Evolutionary conservation across 345 rosid genomes (phyloP), one percentile per base, ranked within the genome.

Genomic region (Balakata baccata): DNA sequence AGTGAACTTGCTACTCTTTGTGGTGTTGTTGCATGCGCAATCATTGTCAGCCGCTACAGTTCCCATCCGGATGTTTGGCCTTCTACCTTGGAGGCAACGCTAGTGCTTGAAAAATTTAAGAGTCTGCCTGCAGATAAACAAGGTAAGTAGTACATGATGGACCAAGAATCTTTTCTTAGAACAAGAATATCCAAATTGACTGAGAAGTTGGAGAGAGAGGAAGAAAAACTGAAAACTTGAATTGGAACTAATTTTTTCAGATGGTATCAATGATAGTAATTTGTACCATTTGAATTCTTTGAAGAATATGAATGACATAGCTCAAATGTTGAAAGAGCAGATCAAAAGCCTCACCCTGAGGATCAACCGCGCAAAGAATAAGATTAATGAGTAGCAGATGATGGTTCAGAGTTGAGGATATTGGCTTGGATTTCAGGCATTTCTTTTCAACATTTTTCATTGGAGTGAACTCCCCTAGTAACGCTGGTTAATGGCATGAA

Each of bases 1-100:
- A 64, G 50, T 5, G 87, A 85, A 71, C 80, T 87, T 4, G 70
- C 75, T 29, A 87, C 86, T 22, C 83, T 87, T 1, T 87, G 86
- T 16, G 90, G 86, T 37, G 77, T 87, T 41, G 41, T 56, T 6
- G 83, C 87, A 1, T 87, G 84, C 43, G 86, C 82, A 9, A 29
- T 87, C 45, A 73, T 87, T 61, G 80, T 69, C 72, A 64, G 78
- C 50, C 39, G 61, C 43, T 74, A 20, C 11, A 74, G 78, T 17
- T 29, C 57, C 7, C 69, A 54, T 9, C 83, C 85, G 0, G 78
- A 81, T 7, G 73, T 78, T 11, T 87, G 90, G 90, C 87, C 90
- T 14, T 78, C 87, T 17, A 38, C 12, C 9, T 7, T 11, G 1
- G 85, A 75, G 49, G 80, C 85, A 0, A 11, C 3, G 0, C 50